A percentile compares a stretch with the other conserved stretches of the same genome.
Evolutionary conservation across 2,329 filamentous ascomycete genomes (phyloP).

Genomic region (Chrysoporthe deuterocubensis): DNA sequence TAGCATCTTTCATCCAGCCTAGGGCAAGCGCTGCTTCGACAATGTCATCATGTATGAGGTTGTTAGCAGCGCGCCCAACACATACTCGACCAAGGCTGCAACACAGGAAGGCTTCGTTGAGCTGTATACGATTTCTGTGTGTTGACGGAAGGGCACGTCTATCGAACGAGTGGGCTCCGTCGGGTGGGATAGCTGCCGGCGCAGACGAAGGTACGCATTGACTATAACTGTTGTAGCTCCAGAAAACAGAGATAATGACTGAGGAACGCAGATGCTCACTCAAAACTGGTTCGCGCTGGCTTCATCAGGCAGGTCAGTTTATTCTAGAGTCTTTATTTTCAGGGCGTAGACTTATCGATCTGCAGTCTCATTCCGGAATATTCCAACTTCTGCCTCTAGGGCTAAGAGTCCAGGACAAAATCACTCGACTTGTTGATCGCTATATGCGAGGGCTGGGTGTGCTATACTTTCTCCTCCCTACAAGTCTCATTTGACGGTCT

Average conservation of each 20-base stretch:
- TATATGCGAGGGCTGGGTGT: slow-evolving; percentile 80
- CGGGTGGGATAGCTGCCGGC: slow-evolving; percentile 65
- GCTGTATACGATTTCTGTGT: slow-evolving; percentile 26
- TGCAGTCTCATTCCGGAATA: slow-evolving; percentile 82
- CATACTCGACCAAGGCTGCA: slow-evolving; percentile 12
- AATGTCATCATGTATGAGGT: slow-evolving; percentile 24
- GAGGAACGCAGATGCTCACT: slow-evolving; percentile 59
- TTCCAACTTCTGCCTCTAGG: slow-evolving; percentile 93
- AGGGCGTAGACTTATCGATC: slow-evolving; percentile 11
- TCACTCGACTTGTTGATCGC: slow-evolving; percentile 83
- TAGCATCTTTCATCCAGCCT: neutral
- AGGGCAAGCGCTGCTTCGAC: neutral
- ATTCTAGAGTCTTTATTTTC: neutral
- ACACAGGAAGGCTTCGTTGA: slow-evolving; percentile 1
- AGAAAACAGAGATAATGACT: slow-evolving; percentile 10
- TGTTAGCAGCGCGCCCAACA: slow-evolving; percentile 7
- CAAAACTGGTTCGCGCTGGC: slow-evolving; percentile 70
- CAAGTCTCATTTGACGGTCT: slow-evolving; percentile 18
- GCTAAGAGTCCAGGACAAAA: slow-evolving; percentile 82
- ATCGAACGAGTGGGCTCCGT: slow-evolving; percentile 80
- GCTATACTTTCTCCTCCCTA: slow-evolving; percentile 28
- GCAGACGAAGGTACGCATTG: slow-evolving; percentile 54
- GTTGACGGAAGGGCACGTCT: slow-evolving; percentile 49
- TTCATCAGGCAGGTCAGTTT: slow-evolving; percentile 70
- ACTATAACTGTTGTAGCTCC: neutral